Evolutionary conservation across 2,329 filamentous ascomycete genomes (phyloP), one percentile per base, ranked within the genome.

Genomic region (Aspergillus candidus): DNA sequence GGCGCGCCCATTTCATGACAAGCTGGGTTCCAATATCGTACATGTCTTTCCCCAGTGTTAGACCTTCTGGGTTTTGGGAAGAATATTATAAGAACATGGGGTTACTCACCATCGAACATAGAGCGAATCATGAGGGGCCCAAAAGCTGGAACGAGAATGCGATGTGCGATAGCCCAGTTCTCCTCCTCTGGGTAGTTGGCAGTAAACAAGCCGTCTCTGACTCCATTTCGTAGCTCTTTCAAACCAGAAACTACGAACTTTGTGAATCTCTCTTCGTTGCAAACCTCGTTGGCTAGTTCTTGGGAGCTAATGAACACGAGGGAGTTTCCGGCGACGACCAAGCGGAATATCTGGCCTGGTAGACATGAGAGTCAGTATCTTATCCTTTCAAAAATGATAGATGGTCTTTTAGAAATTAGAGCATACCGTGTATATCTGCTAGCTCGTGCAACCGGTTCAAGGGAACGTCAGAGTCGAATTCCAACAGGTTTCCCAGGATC

Each of bases 191-290:
- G 55, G 47, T 67, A 59, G 27, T 60, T 46, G 4, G 67, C 81
- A 0, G 82, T 86, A 58, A 87, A 86, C 5, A 87, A 72, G 13
- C 83, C 83, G 68, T 84, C 81, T 43, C 78, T 71, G 1, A 80
- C 70, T 17, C 76, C 79, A 46, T 79, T 74, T 50, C 83, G 69
- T 30, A 87, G 71, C 57, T 84, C 59, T 3, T 63, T 53, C 2
- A 86, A 65, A 3, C 69, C 67, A 1, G 65, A 72, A 4, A 67
- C 64, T 3, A 84, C 64, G 0, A 69, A 63, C 59, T 87, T 88
- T 17, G 69, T 57, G 57, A 87, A 85, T n/a, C 81, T 71, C 46
- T 73, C 78, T 61, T 86, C 82, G 48, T 86, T 73, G 52, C 79
- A 85, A 6, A 77, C 56, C 55, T 86, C 82, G 42, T 83, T 72